Percentiles rank a stretch among this genome's conserved stretches.
phyloP scores from a whole-genome alignment of 2,329 filamentous ascomycete species.

The Arthrocladium fulminans region DNA sequence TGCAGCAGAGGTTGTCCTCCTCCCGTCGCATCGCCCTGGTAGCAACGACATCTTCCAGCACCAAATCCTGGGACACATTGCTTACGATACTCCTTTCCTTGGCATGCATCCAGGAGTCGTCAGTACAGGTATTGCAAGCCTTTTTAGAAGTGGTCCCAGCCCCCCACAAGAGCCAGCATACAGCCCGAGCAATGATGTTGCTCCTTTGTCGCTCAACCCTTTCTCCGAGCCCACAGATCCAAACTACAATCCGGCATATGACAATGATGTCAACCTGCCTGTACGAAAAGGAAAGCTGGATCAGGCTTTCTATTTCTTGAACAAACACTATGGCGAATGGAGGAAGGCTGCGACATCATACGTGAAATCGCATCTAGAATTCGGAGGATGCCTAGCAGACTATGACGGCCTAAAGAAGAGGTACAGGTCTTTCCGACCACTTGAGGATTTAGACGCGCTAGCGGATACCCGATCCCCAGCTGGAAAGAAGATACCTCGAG shows the following conservation, averaged over 20 bases:
- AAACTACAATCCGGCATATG: constrained; percentile 65
- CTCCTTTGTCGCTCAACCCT: constrained; percentile 6
- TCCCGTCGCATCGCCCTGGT: constrained; percentile 30
- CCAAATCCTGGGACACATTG: constrained; percentile 68
- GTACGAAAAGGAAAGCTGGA: constrained; percentile 59
- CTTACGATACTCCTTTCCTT: constrained; percentile 77
- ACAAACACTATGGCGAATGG: constrained; percentile 69
- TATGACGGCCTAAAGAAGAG: constrained; percentile 59
- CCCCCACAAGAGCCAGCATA: not conserved
- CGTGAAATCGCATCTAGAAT: constrained; percentile 72
- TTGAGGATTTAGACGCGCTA: constrained; percentile 62
- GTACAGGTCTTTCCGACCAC: constrained; percentile 58
- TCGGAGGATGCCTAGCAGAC: constrained; percentile 71
- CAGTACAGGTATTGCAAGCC: constrained; percentile 61
- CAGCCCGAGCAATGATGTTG: not conserved
- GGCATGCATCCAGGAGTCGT: constrained; percentile 85
- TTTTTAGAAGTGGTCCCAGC: constrained; percentile 27
- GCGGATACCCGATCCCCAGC: constrained; percentile 26
- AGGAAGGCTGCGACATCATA: constrained; percentile 62
- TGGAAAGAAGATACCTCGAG: constrained; percentile 33
- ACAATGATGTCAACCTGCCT: constrained; percentile 62
- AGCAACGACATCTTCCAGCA: constrained; percentile 50
- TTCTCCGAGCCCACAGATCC: constrained; percentile 35
- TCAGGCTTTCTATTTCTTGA: constrained; percentile 63
- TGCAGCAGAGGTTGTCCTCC: constrained; percentile 66